Percentiles rank a stretch among this genome's conserved stretches.
These are phyloP conservation scores for Tagetes patula DNA, from an alignment of 129 eudicot genomes.

Conservation along the genomic window DNA sequence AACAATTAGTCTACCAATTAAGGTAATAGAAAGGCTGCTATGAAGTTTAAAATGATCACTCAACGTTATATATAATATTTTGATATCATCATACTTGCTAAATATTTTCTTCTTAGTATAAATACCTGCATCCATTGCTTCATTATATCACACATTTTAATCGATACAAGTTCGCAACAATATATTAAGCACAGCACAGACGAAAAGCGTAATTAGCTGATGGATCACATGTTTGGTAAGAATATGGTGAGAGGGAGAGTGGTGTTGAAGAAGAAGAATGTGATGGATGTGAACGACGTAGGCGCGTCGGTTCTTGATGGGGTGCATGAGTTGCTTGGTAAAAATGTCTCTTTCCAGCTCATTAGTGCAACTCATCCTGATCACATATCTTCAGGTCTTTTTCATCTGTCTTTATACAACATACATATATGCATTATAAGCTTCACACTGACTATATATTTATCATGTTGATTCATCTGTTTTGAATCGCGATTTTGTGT, in stretches of 20 bases:
- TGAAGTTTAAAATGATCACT: neutral
- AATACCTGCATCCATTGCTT: neutral
- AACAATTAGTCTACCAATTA: too few species aligned
- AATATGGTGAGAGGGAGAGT: constrained; percentile 35
- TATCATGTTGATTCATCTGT: too few species aligned
- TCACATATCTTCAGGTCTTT: constrained; percentile 17
- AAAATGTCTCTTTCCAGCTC: constrained; percentile 39
- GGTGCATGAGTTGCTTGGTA: constrained; percentile 39
- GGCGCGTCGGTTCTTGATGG: constrained; percentile 36
- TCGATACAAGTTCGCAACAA: neutral
- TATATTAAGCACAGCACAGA: neutral
- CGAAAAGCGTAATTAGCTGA: neutral
- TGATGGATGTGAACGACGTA: constrained; percentile 30
- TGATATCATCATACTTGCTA: neutral
- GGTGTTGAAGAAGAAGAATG: constrained; percentile 40
- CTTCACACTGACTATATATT: too few species aligned
- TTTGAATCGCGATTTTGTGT: neutral
- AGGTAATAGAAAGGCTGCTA: neutral
- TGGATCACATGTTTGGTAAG: constrained; percentile 15
- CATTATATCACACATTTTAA: neutral
- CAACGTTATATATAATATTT: neutral
- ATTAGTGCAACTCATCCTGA: constrained; percentile 38
- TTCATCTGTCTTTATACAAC: neutral
- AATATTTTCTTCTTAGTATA: neutral
- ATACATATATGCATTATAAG: too few species aligned